Conservation (phyloP, 371 early-diverging fungal species). For the Zancudomyces culisetae region DNA sequence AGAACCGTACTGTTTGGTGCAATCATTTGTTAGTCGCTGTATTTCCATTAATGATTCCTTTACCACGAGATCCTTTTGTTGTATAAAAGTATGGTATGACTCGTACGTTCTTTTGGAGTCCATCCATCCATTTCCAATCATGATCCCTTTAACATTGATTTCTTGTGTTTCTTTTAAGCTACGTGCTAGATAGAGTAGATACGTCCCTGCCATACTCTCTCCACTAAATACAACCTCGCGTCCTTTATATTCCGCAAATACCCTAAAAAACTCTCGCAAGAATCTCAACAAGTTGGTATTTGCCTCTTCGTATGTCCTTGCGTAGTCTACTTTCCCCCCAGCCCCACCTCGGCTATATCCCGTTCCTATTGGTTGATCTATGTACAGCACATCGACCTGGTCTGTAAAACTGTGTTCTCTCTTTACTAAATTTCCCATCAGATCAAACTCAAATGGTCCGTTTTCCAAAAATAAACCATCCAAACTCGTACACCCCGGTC, state of each 20-base stretch:
- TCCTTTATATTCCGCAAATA: conserved; percentile 21
- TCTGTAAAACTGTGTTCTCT: conserved; percentile 14
- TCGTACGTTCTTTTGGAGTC: conserved; percentile 18
- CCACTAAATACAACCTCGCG: conserved; percentile 26
- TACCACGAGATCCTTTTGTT: conserved; percentile 3
- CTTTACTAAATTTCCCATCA: conserved; percentile 5
- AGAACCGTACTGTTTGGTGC: conserved; percentile 10
- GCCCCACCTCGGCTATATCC: conserved; percentile 18
- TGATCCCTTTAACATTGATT: conserved; percentile 16
- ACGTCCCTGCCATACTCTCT: conserved; percentile 31
- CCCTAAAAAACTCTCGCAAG: conserved; percentile 18
- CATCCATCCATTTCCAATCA: conserved; percentile 28
- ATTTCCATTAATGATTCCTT: conserved; percentile 5
- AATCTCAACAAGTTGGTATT: conserved; percentile 17
- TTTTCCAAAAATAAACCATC: conserved; percentile 31
- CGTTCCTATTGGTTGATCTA: conserved; percentile 33
- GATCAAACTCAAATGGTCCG: conserved; percentile 24
- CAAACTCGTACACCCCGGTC: conserved; percentile 30
- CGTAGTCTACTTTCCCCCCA: not conserved
- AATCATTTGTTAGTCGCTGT: conserved; percentile 8
- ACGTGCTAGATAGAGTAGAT: conserved; percentile 28
- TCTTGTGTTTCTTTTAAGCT: conserved; percentile 10
- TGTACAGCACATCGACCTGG: conserved; percentile 27
- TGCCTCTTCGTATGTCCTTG: conserved; percentile 8
- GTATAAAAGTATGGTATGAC: conserved; percentile 14